Evolutionary conservation across 208 protist genomes (phyloP), one percentile per base, ranked within the genome.

Genomic region (Crithidia bombi): DNA sequence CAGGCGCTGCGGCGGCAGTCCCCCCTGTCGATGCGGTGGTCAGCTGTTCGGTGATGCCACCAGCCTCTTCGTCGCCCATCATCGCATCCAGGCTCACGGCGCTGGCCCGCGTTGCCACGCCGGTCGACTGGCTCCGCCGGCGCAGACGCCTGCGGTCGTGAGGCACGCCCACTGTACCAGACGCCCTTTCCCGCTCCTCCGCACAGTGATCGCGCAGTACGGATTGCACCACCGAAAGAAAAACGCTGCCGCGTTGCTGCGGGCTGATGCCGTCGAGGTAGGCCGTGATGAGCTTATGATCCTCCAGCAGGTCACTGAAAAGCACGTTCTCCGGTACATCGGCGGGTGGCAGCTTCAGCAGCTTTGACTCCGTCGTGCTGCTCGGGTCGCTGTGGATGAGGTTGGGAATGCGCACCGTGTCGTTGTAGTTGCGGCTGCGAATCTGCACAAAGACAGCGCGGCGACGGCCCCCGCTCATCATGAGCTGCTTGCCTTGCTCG

Each of bases 381-480:
- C 55, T 72, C 38, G 83, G 69, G 65, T 85, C 75, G 63, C 73
- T 83, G 50, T 78, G 81, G 52, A 90, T 66, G 44, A 95, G 74
- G 63, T 86, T 91, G 11, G 88, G 88, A 21, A 94, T 50, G 19
- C 88, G 82, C 39, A 94, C 80, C 21, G 85, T 89, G 58, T 94
- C 88, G 49, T 63, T 82, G 71, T 87, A 75, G 36, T 68, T 58
- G 56, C 84, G 66, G 55, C 83, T 86, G 59, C 85, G 78, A 54
- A 95, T 90, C 49, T 95, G 87, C 56, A 95, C 77, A 76, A 95
- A 95, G 5, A 95, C 82, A 19, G 90, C 85, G 26, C 90, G 73
- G 51, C 86, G 74, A 23, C 80, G 71, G 43, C 85, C 83, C 5
- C 83, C 83, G 52, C 78, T 78, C 55, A 87, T 76, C 83, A 92